These are phyloP conservation scores for Lactifluus hygrophoroides DNA, from an alignment of 768 basidiomycete genomes.

Conservation along the genomic window DNA sequence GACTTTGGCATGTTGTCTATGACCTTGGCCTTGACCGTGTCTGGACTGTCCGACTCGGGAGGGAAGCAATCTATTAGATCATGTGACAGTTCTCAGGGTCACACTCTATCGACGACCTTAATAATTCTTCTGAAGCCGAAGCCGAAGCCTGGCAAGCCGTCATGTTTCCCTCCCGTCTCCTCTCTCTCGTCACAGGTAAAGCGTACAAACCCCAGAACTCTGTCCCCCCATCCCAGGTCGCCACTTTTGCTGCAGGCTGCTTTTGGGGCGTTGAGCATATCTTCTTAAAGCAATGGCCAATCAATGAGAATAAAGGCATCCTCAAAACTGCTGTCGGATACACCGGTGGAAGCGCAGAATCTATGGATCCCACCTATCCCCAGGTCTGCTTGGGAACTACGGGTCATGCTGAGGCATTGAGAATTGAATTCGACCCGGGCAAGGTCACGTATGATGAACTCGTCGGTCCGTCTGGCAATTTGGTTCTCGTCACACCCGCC, in stretches of 20 bases:
- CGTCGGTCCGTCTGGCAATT: constrained; percentile 51
- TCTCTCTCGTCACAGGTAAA: background rate
- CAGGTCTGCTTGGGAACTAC: constrained; percentile 76
- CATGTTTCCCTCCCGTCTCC: constrained; percentile 8
- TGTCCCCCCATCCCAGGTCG: constrained; percentile 28
- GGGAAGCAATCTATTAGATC: background rate
- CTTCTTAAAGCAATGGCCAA: constrained; percentile 71
- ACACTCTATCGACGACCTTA: no score
- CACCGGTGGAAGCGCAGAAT: constrained; percentile 56
- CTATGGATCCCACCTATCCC: constrained; percentile 54
- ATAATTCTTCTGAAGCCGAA: no score
- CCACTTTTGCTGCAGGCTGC: constrained; percentile 56
- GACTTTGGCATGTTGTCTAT: constrained; percentile 37
- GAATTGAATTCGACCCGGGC: constrained; percentile 77
- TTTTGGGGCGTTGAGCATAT: constrained; percentile 88
- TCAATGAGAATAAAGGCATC: constrained; percentile 63
- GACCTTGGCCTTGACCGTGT: no score
- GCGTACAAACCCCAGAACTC: constrained; percentile 18
- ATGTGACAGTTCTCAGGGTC: constrained; percentile 6
- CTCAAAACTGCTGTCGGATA: constrained; percentile 71
- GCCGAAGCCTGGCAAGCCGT: no score
- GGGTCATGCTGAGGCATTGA: constrained; percentile 81
- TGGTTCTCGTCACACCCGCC: background rate
- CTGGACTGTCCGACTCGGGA: background rate
- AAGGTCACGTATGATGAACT: constrained; percentile 77